Evolutionary conservation across 2,329 filamentous ascomycete genomes (phyloP), one percentile per base, ranked within the genome.

Genomic region (Exserohilum rostratum): DNA sequence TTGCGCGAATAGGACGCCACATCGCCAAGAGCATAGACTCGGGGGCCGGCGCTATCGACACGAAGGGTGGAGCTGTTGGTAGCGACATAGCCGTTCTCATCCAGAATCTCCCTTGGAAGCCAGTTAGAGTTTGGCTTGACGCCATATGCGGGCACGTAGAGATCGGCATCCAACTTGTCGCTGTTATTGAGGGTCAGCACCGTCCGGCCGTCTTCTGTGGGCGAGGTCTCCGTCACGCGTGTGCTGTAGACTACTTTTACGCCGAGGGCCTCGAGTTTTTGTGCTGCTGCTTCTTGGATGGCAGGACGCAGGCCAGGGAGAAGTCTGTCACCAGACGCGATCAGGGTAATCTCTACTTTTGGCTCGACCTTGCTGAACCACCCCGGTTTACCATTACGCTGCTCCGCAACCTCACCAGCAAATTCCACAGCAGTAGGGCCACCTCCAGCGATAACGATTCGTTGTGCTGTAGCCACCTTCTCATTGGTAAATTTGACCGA

Each of bases 121-220:
- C 79, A 86, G 7, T 72, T 74, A 17, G 78, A 82, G 68, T 84
- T 85, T 0, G 83, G 83, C 6, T 70, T 64, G 11, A 79, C 79
- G 25, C 84, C 84, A 12, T 77, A 77, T 0, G 81, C 81, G 3
- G 79, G 77, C 50, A 86, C 79, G 64, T 82, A 85, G 20, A 83
- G 57, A 60, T 86, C 83, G 2, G 79, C 76, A 1, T 75, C 74
- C 34, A 82, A 60, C 2, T 69, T 75, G 40, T 78, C 73, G 37
- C 83, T 83, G 53, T 82, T 79, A 55, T 58, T 51, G 12, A 75
- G 61, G 0, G 57, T 62, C 44, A 73, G 17, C 20, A 83, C 62
- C 3, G 76, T 75, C 55, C 77, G 80, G 25, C 73, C 77, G 30
- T 76, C 72, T 2, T 68, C 58, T 7, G 63, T 57, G 6, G 51